A percentile compares a stretch with the other conserved stretches of the same genome.
These are phyloP conservation scores for Penicillium sp. DNA, from an alignment of 2,329 filamentous ascomycete species.

Conservation along the genomic window DNA sequence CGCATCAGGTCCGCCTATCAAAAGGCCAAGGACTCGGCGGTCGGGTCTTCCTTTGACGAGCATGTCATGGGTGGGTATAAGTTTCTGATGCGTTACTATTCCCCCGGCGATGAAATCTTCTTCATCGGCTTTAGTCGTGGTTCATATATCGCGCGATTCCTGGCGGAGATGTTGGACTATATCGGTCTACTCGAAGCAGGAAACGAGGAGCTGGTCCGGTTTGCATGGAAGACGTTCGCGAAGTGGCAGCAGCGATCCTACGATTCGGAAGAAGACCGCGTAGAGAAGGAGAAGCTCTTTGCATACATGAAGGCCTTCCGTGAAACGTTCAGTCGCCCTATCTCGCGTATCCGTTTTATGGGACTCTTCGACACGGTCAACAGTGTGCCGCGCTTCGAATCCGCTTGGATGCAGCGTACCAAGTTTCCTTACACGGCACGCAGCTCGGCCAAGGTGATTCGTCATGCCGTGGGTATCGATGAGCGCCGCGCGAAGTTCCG, in stretches of 20 bases:
- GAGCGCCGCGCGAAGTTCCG: slow-evolving; percentile 59
- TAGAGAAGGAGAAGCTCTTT: slow-evolving; percentile 54
- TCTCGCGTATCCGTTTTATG: slow-evolving; percentile 70
- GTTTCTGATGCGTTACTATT: slow-evolving; percentile 73
- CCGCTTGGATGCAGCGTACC: slow-evolving; percentile 67
- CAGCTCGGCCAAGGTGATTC: slow-evolving; percentile 54
- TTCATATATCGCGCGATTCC: slow-evolving; percentile 69
- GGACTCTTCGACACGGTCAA: slow-evolving; percentile 83
- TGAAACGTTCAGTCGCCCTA: slow-evolving; percentile 75
- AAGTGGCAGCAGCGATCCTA: slow-evolving; percentile 41
- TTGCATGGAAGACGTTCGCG: slow-evolving; percentile 66
- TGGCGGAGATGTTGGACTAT: slow-evolving; percentile 81
- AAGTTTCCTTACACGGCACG: slow-evolving; percentile 64
- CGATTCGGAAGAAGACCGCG: slow-evolving; percentile 27
- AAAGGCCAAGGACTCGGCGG: slow-evolving; percentile 61
- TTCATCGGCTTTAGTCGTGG: slow-evolving; percentile 74
- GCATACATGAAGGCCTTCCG: slow-evolving; percentile 75
- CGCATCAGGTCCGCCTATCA: slow-evolving; percentile 54
- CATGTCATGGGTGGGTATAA: slow-evolving; percentile 82
- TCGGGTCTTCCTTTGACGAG: slow-evolving; percentile 76
- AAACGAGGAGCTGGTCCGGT: slow-evolving; percentile 80
- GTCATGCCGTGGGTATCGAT: slow-evolving; percentile 58
- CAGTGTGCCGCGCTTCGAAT: slow-evolving; percentile 73
- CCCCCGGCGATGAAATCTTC: slow-evolving; percentile 59
- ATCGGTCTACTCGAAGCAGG: slow-evolving; percentile 75